Conservation (phyloP, 2,329 filamentous ascomycete genomes). For the Penicillium brevicompactum region DNA sequence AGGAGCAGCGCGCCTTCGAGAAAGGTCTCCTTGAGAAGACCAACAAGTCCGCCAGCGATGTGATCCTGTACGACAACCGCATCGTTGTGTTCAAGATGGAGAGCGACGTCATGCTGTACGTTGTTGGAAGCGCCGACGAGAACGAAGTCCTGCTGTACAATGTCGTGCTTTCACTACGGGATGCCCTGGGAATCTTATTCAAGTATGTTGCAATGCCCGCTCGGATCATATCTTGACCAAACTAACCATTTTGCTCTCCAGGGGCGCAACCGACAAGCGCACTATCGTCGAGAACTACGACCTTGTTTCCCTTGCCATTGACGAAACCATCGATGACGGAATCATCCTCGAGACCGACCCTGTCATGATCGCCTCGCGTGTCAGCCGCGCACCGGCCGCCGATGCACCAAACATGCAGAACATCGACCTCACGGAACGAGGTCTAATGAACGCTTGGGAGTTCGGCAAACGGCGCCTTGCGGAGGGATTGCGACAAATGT, state of each 20-base stretch:
- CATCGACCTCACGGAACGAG: conserved; percentile 94
- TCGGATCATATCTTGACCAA: neutral
- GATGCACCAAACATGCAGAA: conserved; percentile 87
- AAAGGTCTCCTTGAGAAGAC: conserved; percentile 96
- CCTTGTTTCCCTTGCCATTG: conserved; percentile 86
- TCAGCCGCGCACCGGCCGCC: conserved; percentile 87
- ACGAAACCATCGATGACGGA: conserved; percentile 93
- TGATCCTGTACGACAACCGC: conserved; percentile 95
- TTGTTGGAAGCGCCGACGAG: conserved; percentile 87
- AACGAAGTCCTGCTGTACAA: conserved; percentile 98
- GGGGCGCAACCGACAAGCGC: conserved; percentile 94
- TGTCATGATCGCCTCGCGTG: conserved; percentile 86
- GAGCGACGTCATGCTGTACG: conserved; percentile 94
- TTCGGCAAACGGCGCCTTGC: conserved; percentile 90
- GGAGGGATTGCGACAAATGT: conserved; percentile 75
- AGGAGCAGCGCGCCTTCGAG: conserved; percentile 95
- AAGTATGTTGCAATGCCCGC: conserved; percentile 62
- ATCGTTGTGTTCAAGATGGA: conserved; percentile 98
- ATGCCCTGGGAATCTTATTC: conserved; percentile 85
- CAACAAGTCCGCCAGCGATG: conserved; percentile 90
- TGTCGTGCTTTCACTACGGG: conserved; percentile 85
- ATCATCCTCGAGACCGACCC: conserved; percentile 98
- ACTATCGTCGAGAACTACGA: conserved; percentile 99
- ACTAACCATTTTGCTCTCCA: conserved; percentile 42
- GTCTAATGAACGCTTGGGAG: conserved; percentile 89